Percentiles rank a stretch among this genome's conserved stretches.
These are phyloP conservation scores for Abortiporus biennis DNA, from an alignment of 1,284 basidiomycete genomes.

Conservation along the genomic window DNA sequence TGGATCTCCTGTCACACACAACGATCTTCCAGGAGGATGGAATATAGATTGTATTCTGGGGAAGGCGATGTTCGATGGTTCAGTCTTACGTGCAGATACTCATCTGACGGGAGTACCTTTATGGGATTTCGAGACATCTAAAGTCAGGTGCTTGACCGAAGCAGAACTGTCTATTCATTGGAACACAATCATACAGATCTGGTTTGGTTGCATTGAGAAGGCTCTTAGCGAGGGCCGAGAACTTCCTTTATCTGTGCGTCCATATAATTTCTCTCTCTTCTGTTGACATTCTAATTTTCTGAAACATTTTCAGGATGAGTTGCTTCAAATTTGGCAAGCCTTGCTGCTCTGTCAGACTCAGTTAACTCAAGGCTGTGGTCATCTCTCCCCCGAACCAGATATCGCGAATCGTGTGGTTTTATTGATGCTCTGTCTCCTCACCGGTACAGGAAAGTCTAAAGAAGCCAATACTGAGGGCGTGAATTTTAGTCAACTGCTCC, in stretches of 20 bases:
- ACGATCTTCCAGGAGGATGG: background rate
- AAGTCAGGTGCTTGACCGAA: background rate
- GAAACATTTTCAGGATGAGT: background rate
- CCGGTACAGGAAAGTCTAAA: background rate
- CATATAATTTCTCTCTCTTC: background rate
- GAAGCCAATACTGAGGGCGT: background rate
- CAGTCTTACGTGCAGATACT: background rate
- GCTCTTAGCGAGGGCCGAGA: too few relatives aligned
- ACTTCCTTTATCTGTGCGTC: too few relatives aligned
- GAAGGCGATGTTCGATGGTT: background rate
- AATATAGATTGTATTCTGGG: background rate
- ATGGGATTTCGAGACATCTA: background rate
- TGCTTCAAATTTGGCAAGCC: conserved; percentile 1
- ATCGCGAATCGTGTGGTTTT: background rate
- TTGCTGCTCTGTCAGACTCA: conserved; percentile 1
- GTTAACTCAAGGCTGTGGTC: background rate
- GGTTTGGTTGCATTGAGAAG: background rate
- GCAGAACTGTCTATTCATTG: background rate
- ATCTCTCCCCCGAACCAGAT: background rate
- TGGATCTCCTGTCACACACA: background rate
- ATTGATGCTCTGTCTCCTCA: background rate
- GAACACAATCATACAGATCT: background rate
- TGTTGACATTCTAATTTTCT: background rate
- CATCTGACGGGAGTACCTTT: background rate
- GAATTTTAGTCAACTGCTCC: background rate